A percentile compares a stretch with the other conserved stretches of the same genome.
Conservation (phyloP, 805 yeast species). For the Ogataea neopini region DNA sequence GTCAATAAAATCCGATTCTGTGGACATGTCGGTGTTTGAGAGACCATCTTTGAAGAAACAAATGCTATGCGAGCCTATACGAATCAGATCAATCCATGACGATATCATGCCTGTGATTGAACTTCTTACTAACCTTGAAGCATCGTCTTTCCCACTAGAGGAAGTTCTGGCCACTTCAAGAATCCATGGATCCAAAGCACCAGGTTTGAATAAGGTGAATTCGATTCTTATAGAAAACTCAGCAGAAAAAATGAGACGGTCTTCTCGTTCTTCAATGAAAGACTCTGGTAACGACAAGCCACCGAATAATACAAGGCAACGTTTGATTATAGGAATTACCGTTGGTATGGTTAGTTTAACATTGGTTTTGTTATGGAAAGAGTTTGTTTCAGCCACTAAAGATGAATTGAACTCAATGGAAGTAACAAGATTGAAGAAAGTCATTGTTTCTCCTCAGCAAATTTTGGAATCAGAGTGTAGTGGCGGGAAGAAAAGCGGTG, state of each 20-base stretch:
- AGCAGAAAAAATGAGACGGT: conserved; percentile 11
- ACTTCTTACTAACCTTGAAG: conserved; percentile 31
- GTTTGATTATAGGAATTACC: conserved; percentile 29
- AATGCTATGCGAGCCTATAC: conserved; percentile 37
- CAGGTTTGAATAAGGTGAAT: conserved; percentile 23
- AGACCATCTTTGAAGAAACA: conserved; percentile 19
- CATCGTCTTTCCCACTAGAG: conserved; percentile 16
- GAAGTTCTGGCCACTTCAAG: conserved; percentile 14
- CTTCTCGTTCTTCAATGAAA: background rate
- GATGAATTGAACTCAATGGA: background rate
- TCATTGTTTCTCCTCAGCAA: conserved; percentile 11
- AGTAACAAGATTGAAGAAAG: background rate
- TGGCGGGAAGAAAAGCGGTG: conserved; percentile 1
- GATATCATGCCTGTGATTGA: conserved; percentile 36
- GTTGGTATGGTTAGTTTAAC: conserved; percentile 34
- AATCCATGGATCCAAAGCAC: conserved; percentile 8
- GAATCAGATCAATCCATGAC: conserved; percentile 29
- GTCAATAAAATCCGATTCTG: background rate
- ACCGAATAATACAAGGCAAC: conserved; percentile 17
- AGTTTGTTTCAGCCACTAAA: conserved; percentile 7
- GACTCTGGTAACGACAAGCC: background rate
- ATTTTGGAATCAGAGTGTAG: conserved; percentile 16
- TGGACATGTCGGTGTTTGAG: conserved; percentile 10
- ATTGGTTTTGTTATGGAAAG: conserved; percentile 30
- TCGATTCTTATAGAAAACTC: conserved; percentile 27